These are phyloP conservation scores for Spathaspora passalidarum DNA, from an alignment of 805 yeast species.

Conservation along the genomic window DNA sequence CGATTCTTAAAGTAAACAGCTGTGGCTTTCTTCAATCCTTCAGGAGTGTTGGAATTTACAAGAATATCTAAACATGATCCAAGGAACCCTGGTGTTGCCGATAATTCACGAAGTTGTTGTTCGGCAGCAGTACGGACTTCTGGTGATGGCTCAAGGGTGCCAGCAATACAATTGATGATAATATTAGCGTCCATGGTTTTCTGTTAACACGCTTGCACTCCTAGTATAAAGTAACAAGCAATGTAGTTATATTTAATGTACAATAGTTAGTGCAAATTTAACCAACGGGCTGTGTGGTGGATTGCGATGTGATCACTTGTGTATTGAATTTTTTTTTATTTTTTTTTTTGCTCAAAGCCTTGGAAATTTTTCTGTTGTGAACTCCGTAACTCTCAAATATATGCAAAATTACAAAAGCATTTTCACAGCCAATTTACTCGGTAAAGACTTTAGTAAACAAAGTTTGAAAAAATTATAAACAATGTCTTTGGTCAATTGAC, in stretches of 20 bases:
- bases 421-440: too few species aligned
- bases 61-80: slow-evolving; percentile 81
- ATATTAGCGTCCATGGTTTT: slow-evolving; percentile 61
- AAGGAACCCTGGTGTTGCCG: slow-evolving; percentile 65
- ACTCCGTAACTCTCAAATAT: too few species aligned
- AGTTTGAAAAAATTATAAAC: too few species aligned
- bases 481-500: too few species aligned
- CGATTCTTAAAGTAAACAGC: slow-evolving; percentile 83
- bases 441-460: too few species aligned
- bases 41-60: slow-evolving; percentile 8
- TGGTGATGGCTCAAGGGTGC: slow-evolving; percentile 70
- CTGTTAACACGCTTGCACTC: background rate
- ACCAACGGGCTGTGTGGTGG: too few species aligned
- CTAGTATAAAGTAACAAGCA: too few species aligned
- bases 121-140: slow-evolving; percentile 68
- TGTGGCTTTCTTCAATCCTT: slow-evolving; percentile 62
- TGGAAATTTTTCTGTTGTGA: too few species aligned
- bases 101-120: slow-evolving; percentile 54
- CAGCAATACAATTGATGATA: slow-evolving; percentile 73
- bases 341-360: background rate
- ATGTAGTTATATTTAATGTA: too few species aligned
- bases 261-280: too few species aligned
- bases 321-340: background rate
- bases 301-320: background rate
- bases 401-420: too few species aligned